Conservation (phyloP, 345 rosid species). For the Gossypium thurberi region DNA sequence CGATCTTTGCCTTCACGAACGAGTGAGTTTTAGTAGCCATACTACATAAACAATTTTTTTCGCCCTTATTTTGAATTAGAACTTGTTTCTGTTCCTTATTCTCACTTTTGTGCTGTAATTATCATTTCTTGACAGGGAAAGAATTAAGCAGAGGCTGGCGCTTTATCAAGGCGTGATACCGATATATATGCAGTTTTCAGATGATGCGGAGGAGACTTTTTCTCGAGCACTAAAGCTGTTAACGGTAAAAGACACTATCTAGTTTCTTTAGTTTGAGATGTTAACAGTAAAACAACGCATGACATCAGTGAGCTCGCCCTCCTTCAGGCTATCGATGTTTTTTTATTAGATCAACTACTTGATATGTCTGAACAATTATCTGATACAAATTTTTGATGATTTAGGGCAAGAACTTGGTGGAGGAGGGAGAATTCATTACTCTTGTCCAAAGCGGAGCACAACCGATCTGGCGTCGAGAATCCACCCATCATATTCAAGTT, state of each 20-base stretch:
- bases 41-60: not conserved
- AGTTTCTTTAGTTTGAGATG: not conserved
- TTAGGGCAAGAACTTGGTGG: constrained; percentile 59
- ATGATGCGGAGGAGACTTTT: constrained; percentile 88
- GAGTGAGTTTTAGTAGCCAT: constrained; percentile 42
- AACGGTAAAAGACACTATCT: constrained; percentile 32
- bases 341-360: not conserved
- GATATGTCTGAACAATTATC: not conserved
- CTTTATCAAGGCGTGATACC: constrained; percentile 93
- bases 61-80: not conserved
- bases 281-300: not conserved
- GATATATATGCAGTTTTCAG: constrained; percentile 73
- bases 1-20: constrained; percentile 92
- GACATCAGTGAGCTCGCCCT: not conserved
- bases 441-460: constrained; percentile 96
- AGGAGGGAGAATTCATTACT: constrained; percentile 64
- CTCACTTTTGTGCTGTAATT: not conserved
- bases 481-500: constrained; percentile 93
- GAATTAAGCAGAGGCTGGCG: constrained; percentile 81
- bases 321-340: not conserved
- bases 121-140: constrained; percentile 43
- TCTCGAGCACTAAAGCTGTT: constrained; percentile 61
- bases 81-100: not conserved
- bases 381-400: constrained; percentile 13
- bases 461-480: constrained; percentile 90